Evolutionary conservation across 352 stramenopile genomes (phyloP).

Genomic region (Phytopythium aichiense): DNA sequence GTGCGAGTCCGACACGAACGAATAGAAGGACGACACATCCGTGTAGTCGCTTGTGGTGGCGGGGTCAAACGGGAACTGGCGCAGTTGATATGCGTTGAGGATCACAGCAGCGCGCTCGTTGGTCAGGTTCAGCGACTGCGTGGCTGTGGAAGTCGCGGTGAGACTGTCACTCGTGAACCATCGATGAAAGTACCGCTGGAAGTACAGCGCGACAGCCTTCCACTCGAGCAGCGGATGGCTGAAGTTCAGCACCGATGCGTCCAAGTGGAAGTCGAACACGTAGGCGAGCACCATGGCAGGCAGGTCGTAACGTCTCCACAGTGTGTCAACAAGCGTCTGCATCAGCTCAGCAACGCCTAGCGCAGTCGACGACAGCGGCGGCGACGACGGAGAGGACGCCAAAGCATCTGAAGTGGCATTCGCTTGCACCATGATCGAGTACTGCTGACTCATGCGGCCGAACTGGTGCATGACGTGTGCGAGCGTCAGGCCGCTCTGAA

Average conservation of each 20-base stretch:
- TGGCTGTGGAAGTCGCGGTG: background rate
- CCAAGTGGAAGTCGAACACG: conserved; percentile 78
- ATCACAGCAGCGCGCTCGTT: conserved; percentile 40
- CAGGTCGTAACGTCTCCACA: conserved; percentile 74
- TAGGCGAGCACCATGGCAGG: conserved; percentile 71
- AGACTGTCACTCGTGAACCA: conserved; percentile 42
- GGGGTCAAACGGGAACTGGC: conserved; percentile 69
- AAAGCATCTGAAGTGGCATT: background rate
- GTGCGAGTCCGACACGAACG: conserved; percentile 75
- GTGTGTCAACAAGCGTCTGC: conserved; percentile 41
- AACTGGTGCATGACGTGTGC: conserved; percentile 79
- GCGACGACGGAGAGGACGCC: conserved; percentile 3
- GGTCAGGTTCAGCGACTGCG: conserved; percentile 19
- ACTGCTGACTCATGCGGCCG: conserved; percentile 68
- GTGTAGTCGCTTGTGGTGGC: conserved; percentile 71
- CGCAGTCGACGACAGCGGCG: conserved; percentile 4
- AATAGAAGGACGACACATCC: conserved; percentile 84
- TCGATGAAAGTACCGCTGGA: conserved; percentile 57
- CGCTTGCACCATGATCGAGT: conserved; percentile 25
- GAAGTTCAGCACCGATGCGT: conserved; percentile 50
- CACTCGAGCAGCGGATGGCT: conserved; percentile 40
- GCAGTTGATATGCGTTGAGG: conserved; percentile 55
- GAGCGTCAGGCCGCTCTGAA: conserved; percentile 49
- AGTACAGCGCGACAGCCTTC: conserved; percentile 56
- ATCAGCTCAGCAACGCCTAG: conserved; percentile 37